Base-by-base conservation (phyloP, 2,329 filamentous ascomycete genomes). In the Parastagonospora avenae region DNA sequence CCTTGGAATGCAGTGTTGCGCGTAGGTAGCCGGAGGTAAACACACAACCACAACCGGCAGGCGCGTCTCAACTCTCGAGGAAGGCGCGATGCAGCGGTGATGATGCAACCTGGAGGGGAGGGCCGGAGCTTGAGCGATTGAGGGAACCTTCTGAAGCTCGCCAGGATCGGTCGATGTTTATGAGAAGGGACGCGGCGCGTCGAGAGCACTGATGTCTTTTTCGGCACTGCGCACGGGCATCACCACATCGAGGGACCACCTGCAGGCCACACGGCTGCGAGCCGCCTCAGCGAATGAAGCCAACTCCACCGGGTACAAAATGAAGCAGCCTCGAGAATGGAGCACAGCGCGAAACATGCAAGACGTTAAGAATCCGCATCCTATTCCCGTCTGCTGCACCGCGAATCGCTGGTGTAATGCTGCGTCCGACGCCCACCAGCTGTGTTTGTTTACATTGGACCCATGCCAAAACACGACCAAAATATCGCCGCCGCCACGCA, bases 141-240 rank as follows among this genome's bases (percentile, higher is more conserved):
- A 51, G 42, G 48, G 61, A 63, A 57, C 54, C 60, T 63, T 67
- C 43, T 50, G 46, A 56, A 58, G 60, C 54, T 59, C 58, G 54
- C 48, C 48, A 59, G 57, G 60, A 66, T 64, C 63, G 61, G 56
- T 56, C 56, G 61, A 51, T 62, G 65, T 56, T 59, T 55, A 62
- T 58, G 58, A 52, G 54, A 52, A 46, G 52, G 35, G 58, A 60
- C 61, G 63, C 61, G 61, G 51, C 62, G 62, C 59, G 60, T 63
- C 36, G 44, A 24, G 19, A 8, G 11, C 48, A 38, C 49, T 50
- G 43, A 16, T 56, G 54, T 59, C 60, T 63, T 63, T 60, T 62
- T 54, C 12, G 27, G n/a, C 35, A 12, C 35, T 37, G 42, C 42
- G 35, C 43, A 24, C n/a, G 30, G 28, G 37, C 45, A 30, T 15